These are phyloP conservation scores for Phlyctochytrium bullatum DNA, from an alignment of 192 early-diverging fungal genomes.

Conservation along the genomic window DNA sequence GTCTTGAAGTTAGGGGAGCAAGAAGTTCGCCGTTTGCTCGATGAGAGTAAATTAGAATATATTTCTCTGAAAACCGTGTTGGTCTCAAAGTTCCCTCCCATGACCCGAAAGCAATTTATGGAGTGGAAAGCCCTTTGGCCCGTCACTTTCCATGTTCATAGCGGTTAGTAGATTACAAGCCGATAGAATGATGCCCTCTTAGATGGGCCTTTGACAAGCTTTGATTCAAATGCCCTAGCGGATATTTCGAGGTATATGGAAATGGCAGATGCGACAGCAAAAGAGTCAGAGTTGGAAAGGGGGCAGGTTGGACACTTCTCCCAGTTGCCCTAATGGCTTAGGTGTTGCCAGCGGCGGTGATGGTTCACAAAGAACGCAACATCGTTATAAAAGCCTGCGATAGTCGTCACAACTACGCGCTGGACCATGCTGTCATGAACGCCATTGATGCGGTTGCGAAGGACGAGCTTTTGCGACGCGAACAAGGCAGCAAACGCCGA, in stretches of 20 bases:
- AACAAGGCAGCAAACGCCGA: background rate
- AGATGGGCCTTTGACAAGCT: background rate
- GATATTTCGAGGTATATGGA: conserved; percentile 9
- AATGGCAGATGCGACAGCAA: conserved; percentile 4
- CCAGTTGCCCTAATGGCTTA: background rate
- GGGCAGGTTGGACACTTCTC: background rate
- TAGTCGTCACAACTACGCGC: conserved; percentile 50
- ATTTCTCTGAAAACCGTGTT: too few relatives aligned
- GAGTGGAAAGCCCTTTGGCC: conserved; percentile 83
- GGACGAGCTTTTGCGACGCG: conserved; percentile 39
- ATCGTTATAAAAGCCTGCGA: conserved; percentile 47
- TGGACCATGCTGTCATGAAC: conserved; percentile 79
- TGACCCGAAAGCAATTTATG: conserved; percentile 70
- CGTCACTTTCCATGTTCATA: conserved; percentile 57
- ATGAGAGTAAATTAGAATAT: too few relatives aligned
- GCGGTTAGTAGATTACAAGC: background rate
- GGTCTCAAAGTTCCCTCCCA: conserved; percentile 57
- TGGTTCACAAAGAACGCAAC: conserved; percentile 55
- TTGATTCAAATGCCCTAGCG: conserved; percentile 10
- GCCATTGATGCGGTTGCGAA: conserved; percentile 67
- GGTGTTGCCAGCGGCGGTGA: conserved; percentile 30
- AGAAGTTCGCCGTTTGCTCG: too few relatives aligned
- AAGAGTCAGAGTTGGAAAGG: background rate
- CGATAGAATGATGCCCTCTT: background rate
- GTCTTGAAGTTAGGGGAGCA: too few relatives aligned